Evolutionary conservation across 331 rosid genomes (phyloP), one percentile per base, ranked within the genome.

Genomic region (Spiraea crenata): DNA sequence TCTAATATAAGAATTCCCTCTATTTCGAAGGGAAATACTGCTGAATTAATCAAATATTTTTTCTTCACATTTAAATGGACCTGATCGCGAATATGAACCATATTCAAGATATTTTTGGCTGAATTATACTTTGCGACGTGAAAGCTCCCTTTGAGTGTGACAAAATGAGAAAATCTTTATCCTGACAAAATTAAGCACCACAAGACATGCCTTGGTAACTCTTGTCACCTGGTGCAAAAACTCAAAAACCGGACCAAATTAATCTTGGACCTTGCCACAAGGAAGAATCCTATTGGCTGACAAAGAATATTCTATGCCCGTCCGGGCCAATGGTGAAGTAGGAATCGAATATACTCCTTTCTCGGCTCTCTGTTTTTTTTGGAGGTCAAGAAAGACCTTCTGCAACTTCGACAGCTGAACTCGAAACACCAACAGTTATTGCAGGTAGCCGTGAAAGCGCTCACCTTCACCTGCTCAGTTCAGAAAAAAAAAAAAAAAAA

Each of bases 241-340:
- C 31, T 25, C 31, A 25, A 25, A 25, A 63, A 52, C 63, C n/a
- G 19, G 52, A 63, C 77, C 15, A 73, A 39, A 41, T 9, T 4
- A 25, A 4, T 41, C 44, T n/a, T 15, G 38, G 64, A 31, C 71
- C 37, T 51, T 64, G 4, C 65, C 10, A 20, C 25, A 15, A 1
- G 51, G 47, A 51, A 19, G 42, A 3, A 35, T 48, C 34, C 17
- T 20, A 49, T 9, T 46, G 57, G 12, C 20, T 19, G 0, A 3
- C 6, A 62, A 3, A 5, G 71, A 46, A 73, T 73, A 63, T 76
- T 54, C 77, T 56, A 39, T 60, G 16, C 63, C 12, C 42, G 40
- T 17, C 6, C 42, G 9, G 13, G 16, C 44, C 9, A 13, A 16
- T 10, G 7, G 5, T 5, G 4, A 17, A 34, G 7, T 7, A 2